phyloP scores from a whole-genome alignment of 768 basidiomycete genomes.

The Phaeotremella fagi region DNA sequence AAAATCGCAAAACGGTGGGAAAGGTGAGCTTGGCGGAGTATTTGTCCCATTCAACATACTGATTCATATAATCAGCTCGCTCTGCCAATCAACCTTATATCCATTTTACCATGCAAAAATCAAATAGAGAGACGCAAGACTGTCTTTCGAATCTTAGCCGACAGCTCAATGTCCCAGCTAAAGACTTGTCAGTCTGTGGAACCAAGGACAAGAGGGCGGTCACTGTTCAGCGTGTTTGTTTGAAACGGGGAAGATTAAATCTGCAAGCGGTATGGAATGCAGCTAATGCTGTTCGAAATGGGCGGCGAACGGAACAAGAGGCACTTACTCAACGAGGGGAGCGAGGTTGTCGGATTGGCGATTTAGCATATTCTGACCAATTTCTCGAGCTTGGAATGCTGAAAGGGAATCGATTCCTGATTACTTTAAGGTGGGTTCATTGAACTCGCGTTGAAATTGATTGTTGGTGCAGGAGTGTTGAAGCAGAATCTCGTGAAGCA shows the following conservation, averaged over 20 bases:
- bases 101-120: conserved; percentile 94
- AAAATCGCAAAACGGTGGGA: background rate
- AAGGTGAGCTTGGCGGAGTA: background rate
- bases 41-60: background rate
- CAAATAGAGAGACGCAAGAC: conserved; percentile 96
- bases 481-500: conserved; percentile 65
- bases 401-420: conserved; percentile 91
- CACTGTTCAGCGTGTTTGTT: conserved; percentile 77
- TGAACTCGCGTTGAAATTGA: background rate
- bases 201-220: conserved; percentile 99
- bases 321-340: conserved; percentile 72
- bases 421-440: conserved; percentile 72
- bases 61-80: background rate
- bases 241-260: conserved; percentile 50
- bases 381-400: conserved; percentile 89
- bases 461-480: conserved; percentile 63
- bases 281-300: conserved; percentile 61
- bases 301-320: conserved; percentile 58
- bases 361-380: conserved; percentile 76
- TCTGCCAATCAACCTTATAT: conserved; percentile 61
- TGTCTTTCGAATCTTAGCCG: conserved; percentile 76
- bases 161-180: conserved; percentile 66
- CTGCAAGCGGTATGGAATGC: conserved; percentile 80
- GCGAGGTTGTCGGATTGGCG: conserved; percentile 79
- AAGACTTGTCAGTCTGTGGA: conserved; percentile 83